A percentile compares a stretch with the other conserved stretches of the same genome.
Conservation (phyloP, 352 stramenopile genomes). For the Globisporangium mamillatum region DNA sequence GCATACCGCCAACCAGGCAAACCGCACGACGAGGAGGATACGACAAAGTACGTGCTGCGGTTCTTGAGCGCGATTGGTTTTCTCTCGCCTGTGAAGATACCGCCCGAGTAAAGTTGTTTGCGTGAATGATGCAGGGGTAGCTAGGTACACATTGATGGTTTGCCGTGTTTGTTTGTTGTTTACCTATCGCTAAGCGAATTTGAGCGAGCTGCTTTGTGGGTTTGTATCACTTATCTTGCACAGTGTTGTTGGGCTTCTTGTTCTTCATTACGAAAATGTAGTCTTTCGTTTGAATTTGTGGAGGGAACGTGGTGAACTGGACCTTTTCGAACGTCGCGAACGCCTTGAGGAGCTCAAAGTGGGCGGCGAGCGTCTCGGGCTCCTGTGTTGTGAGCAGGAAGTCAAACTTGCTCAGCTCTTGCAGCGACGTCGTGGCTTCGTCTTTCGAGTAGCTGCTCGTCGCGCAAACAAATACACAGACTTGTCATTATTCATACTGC, state of each 20-base stretch:
- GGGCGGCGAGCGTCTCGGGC: constrained; percentile 25
- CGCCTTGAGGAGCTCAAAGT: constrained; percentile 47
- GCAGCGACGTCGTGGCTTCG: constrained; percentile 45
- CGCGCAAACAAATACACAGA: not conserved
- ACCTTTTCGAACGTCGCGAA: constrained; percentile 56
- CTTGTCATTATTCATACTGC: too few relatives aligned
- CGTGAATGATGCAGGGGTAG: not conserved
- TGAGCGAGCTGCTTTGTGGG: not conserved
- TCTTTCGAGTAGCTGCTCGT: constrained; percentile 71
- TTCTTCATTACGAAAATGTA: constrained; percentile 63
- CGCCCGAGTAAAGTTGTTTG: constrained; percentile 2
- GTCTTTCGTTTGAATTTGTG: constrained; percentile 48
- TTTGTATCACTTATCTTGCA: not conserved
- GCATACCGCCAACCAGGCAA: constrained; percentile 2
- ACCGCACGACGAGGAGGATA: constrained; percentile 22
- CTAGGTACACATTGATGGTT: not conserved
- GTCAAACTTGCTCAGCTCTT: constrained; percentile 51
- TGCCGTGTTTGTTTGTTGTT: constrained; percentile 4
- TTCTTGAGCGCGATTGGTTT: constrained; percentile 53
- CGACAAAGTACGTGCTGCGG: constrained; percentile 39
- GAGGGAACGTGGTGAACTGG: constrained; percentile 25
- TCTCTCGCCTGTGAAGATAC: constrained; percentile 34
- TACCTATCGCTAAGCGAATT: not conserved
- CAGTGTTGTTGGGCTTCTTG: constrained; percentile 1
- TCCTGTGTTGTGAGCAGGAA: constrained; percentile 59